phyloP scores from a whole-genome alignment of 2,329 filamentous ascomycete genomes.

The Tympanopsis confertula region DNA sequence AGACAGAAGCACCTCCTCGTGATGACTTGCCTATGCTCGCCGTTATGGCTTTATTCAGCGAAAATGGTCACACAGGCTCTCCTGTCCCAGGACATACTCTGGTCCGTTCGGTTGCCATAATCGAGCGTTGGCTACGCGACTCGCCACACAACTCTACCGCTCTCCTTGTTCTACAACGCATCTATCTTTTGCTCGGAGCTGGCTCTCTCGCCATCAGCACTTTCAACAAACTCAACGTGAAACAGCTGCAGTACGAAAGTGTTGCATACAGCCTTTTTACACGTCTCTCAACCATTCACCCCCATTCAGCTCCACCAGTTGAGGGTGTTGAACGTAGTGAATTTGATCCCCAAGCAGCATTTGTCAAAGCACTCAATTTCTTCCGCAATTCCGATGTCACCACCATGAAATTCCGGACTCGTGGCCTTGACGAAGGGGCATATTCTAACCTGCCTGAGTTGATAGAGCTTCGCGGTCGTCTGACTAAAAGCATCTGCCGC shows the following conservation, averaged over 20 bases:
- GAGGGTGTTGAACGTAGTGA: slow-evolving; percentile 24
- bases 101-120: slow-evolving; percentile 21
- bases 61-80: slow-evolving; percentile 8
- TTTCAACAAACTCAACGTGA: slow-evolving; percentile 30
- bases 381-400: slow-evolving; percentile 23
- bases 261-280: slow-evolving; percentile 32
- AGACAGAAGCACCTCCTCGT: slow-evolving; percentile 26
- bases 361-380: slow-evolving; percentile 25
- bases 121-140: slow-evolving; percentile 23
- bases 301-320: slow-evolving; percentile 23
- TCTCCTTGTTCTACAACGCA: slow-evolving; percentile 26
- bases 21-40: slow-evolving; percentile 29
- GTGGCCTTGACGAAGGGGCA: slow-evolving; percentile 24
- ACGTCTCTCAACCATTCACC: slow-evolving; percentile 31
- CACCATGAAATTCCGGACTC: slow-evolving; percentile 18
- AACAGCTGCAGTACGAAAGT: slow-evolving; percentile 33
- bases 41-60: slow-evolving; percentile 21
- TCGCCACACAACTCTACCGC: slow-evolving; percentile 32
- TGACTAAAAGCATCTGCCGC: slow-evolving; percentile 24
- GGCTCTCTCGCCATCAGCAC: slow-evolving; percentile 29
- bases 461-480: slow-evolving; percentile 22
- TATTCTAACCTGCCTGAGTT: slow-evolving; percentile 28
- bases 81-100: slow-evolving; percentile 15
- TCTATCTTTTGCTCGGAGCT: slow-evolving; percentile 28
- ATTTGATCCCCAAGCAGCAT: slow-evolving; percentile 24